Conservation (phyloP, 495 filamentous ascomycete genomes). For the Coniosporium apollinis region DNA sequence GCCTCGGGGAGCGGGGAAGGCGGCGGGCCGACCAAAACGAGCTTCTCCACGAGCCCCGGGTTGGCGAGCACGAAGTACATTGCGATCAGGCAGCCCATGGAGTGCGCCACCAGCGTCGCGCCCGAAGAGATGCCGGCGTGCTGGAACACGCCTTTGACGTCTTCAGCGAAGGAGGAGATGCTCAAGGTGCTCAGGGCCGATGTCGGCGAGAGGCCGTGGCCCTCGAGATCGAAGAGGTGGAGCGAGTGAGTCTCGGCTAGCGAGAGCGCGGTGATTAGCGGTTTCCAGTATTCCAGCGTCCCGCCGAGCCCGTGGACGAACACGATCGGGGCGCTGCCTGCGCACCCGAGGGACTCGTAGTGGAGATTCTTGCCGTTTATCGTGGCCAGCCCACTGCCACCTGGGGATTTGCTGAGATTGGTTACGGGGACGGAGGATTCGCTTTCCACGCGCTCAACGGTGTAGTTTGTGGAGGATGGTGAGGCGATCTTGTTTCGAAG, state of each 20-base stretch:
- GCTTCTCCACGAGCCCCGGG: slow-evolving; percentile 22
- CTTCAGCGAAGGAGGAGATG: slow-evolving; percentile 27
- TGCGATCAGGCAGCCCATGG: slow-evolving; percentile 31
- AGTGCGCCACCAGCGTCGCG: slow-evolving; percentile 27
- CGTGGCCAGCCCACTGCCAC: slow-evolving; percentile 22
- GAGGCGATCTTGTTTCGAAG: slow-evolving; percentile 28
- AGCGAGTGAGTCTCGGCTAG: slow-evolving; percentile 15
- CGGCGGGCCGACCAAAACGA: slow-evolving; percentile 30
- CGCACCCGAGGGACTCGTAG: slow-evolving; percentile 17
- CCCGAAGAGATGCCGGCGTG: slow-evolving; percentile 11
- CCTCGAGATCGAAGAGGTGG: slow-evolving; percentile 36
- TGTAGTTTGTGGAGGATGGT: slow-evolving; percentile 14
- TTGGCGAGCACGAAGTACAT: slow-evolving; percentile 24
- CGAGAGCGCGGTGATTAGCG: slow-evolving; percentile 20
- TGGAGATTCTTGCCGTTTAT: slow-evolving; percentile 31
- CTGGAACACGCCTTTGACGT: slow-evolving; percentile 26
- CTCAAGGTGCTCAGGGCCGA: slow-evolving; percentile 23
- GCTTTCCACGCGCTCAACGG: slow-evolving; percentile 8
- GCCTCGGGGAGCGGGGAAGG: slow-evolving; percentile 26
- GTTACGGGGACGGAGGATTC: slow-evolving; percentile 14
- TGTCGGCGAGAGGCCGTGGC: slow-evolving; percentile 35
- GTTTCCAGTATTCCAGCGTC: slow-evolving; percentile 26
- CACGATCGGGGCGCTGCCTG: slow-evolving; percentile 18
- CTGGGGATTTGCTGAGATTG: slow-evolving; percentile 17
- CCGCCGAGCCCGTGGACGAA: slow-evolving; percentile 37